Conservation (phyloP, 148 eudicot genomes). For the Bassia scoparia region DNA sequence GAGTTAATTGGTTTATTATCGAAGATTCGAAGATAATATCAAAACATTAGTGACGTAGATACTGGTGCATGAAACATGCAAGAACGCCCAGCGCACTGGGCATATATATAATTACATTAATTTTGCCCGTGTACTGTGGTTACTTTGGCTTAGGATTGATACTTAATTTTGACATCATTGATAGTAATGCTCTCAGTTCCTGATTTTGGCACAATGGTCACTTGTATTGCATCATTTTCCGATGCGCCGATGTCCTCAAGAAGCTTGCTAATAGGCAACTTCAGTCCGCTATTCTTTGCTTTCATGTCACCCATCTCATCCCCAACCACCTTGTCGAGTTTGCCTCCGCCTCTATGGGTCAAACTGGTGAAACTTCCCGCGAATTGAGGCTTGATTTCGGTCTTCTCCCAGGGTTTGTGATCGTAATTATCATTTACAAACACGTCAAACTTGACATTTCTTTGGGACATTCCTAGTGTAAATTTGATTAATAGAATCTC, state of each 20-base stretch:
- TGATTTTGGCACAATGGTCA: conserved; percentile 7
- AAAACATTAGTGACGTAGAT: too few relatives aligned
- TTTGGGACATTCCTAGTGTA: background rate
- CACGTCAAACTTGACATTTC: conserved; percentile 7
- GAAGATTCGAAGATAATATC: too few relatives aligned
- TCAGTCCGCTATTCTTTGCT: background rate
- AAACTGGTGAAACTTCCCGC: conserved; percentile 5
- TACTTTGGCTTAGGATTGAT: too few relatives aligned
- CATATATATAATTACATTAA: too few relatives aligned
- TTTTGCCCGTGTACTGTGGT: too few relatives aligned
- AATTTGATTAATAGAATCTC: conserved; percentile 4
- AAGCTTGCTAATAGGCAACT: background rate
- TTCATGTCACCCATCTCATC: background rate
- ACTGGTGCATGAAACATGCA: too few relatives aligned
- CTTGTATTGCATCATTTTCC: background rate
- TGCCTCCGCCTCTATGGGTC: conserved; percentile 3
- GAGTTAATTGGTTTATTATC: too few relatives aligned
- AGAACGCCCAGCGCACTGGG: too few relatives aligned
- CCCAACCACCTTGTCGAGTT: background rate
- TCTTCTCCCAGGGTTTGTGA: background rate
- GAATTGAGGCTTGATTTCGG: background rate
- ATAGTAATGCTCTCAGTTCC: conserved; percentile 1
- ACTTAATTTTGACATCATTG: conserved; percentile 4
- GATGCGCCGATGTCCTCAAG: conserved; percentile 10
- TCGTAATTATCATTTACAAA: conserved; percentile 4